Evolutionary conservation across 2,329 filamentous ascomycete species (phyloP).

Genomic region (Sporothrix schenckii): DNA sequence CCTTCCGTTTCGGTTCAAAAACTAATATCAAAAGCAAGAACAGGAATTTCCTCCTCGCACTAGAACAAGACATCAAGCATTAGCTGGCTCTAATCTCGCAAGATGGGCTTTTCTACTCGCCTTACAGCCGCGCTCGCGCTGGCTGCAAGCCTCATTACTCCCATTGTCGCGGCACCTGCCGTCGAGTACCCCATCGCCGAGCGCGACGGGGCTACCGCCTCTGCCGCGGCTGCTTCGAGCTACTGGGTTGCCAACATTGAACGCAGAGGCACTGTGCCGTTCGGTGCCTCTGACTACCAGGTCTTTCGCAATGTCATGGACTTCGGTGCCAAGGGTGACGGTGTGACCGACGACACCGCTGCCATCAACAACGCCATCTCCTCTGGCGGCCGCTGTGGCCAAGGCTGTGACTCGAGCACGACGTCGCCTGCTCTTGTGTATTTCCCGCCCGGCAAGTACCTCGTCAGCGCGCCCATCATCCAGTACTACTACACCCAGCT

Average conservation of each 20-base stretch:
- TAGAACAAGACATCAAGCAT: conserved; percentile 23
- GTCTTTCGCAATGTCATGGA: conserved; percentile 78
- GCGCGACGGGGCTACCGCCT: conserved; percentile 23
- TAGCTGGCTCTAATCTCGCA: conserved; percentile 43
- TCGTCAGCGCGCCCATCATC: conserved; percentile 76
- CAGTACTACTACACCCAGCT: conserved; percentile 95
- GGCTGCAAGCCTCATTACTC: conserved; percentile 30
- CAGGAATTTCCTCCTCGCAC: neutral
- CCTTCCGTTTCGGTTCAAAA: neutral
- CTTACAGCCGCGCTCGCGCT: conserved; percentile 48
- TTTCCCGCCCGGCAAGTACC: conserved; percentile 86
- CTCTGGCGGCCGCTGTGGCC: conserved; percentile 76
- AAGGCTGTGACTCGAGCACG: conserved; percentile 81
- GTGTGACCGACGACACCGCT: conserved; percentile 76
- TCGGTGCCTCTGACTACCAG: conserved; percentile 63
- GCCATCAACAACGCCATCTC: conserved; percentile 85
- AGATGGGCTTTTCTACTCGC: conserved; percentile 51
- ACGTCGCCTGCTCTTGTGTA: conserved; percentile 85
- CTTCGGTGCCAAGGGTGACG: conserved; percentile 71
- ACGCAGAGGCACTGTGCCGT: conserved; percentile 70
- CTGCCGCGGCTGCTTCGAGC: conserved; percentile 38
- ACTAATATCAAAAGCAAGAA: conserved; percentile 15
- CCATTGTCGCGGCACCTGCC: conserved; percentile 33
- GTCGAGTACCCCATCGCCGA: neutral
- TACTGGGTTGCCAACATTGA: conserved; percentile 76